Conservation (phyloP, 306 rosid species). For the Lagenaria siceraria region DNA sequence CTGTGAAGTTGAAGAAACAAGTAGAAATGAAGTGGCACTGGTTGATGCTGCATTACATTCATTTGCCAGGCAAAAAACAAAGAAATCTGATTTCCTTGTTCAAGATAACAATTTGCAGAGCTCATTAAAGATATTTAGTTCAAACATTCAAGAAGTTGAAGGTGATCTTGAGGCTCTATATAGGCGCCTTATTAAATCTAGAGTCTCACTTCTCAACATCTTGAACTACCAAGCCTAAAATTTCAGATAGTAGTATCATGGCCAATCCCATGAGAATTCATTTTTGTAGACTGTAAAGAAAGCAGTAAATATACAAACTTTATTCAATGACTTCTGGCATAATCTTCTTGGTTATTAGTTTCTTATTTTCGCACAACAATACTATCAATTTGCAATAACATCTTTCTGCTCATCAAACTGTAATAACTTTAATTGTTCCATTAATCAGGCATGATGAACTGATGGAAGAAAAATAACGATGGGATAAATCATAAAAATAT, state of each 20-base stretch:
- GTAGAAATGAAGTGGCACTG: slow-evolving; percentile 8
- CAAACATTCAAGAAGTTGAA: slow-evolving; percentile 22
- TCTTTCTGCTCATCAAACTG: neutral
- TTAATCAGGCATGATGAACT: neutral
- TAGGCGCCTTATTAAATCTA: slow-evolving; percentile 22
- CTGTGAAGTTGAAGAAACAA: slow-evolving; percentile 4
- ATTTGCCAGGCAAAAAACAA: slow-evolving; percentile 7
- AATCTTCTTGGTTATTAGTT: neutral
- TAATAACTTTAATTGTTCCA: neutral
- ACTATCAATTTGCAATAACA: neutral
- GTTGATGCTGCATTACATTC: slow-evolving; percentile 9
- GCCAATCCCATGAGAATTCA: neutral
- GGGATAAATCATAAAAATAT: neutral
- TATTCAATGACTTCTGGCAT: neutral
- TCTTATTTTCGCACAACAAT: neutral
- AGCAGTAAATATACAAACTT: neutral
- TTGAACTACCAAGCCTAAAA: slow-evolving; percentile 8
- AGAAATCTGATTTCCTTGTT: neutral
- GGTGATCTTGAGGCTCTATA: slow-evolving; percentile 12
- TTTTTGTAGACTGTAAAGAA: slow-evolving; percentile 6
- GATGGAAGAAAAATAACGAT: neutral
- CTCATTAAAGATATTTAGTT: slow-evolving; percentile 3
- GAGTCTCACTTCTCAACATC: slow-evolving; percentile 27
- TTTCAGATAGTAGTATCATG: neutral
- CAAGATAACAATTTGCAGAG: slow-evolving; percentile 4